Evolutionary conservation across 2,329 filamentous ascomycete genomes (phyloP), one percentile per base, ranked within the genome.

Genomic region (Phyllosticta citrichinensis): DNA sequence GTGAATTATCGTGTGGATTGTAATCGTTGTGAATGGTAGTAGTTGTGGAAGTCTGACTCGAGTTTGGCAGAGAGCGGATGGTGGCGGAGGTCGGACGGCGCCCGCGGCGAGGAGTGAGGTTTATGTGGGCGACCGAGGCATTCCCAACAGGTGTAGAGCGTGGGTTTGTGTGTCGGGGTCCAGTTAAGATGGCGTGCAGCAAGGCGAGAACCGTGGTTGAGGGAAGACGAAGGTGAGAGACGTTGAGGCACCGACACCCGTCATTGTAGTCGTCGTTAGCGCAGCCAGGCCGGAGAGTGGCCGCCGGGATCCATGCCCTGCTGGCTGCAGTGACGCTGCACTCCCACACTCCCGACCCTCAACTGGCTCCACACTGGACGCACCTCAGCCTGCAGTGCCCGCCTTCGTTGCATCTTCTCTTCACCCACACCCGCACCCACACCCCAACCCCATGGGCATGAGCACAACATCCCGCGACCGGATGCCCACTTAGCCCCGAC

Each of bases 11-110:
- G 22, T 22, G 22, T 22, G 22, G 22, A 22, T 22, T 22, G 22
- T 22, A 22, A 22, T 22, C 22, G 22, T 22, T 22, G 22, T 22
- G 40, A 56, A n/a, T n/a, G n/a, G 22, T 22, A 22, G 3, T 22
- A 2, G 22, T 22, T 22, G 22, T 22, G 40, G 55, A 57, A 80
- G 64, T 79, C 77, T 1, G 77, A 74, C 22, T 74, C 78, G 35
- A 22, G 22, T 22, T 22, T 22, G 22, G 22, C 22, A 22, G 22
- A 22, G 22, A 22, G 22, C 22, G 22, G 22, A 22, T 3, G 22
- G 22, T 22, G 22, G 22, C 22, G 22, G 22, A 22, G 22, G 22
- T 22, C 22, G 22, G 22, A 22, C 22, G 22, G n/a, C n/a, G n/a
- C n/a, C n/a, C n/a, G n/a, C n/a, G n/a, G 22, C 22, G 22, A 22